Base-by-base conservation (phyloP, 257 asterid genomes). In the Jasminum sambac region DNA sequence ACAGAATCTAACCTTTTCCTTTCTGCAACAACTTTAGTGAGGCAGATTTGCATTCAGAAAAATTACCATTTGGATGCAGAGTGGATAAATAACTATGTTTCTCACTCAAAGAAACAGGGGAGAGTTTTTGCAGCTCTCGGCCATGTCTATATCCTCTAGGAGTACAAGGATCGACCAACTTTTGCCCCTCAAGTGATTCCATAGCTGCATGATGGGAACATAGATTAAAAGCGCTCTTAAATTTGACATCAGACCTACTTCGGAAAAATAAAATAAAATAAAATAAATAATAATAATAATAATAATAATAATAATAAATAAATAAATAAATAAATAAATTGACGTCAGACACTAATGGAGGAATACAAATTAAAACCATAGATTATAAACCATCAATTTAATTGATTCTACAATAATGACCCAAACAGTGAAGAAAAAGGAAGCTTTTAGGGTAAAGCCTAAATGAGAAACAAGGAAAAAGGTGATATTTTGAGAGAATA, bases 31-130 rank as follows among this genome's bases (percentile, higher is more conserved):
- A 74, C 82, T 68, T 84, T 72, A 91, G 73, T 8, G 99, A 87
- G 77, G 97, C 96, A 52, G 87, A 80, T 70, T 97, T 85, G 82
- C 99, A 95, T 73, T 81, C 96, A 0, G 99, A 78, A 86, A 95
- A 95, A 86, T 95, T 95, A 76, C 98, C 99, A 63, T 72, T 78
- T 17, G 99, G 97, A 66, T 79, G 83, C 74, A 95, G 74, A 60
- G 85, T 63, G 8, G 94, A 82, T 57, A 72, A 24, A 73, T 82
- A 85, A 73, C 67, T 78, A 42, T 61, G 62, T 74, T 85, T 84
- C 76, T 81, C 96, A n/a, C 68, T 52, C 42, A 82, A 81, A 59
- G 78, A 72, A 58, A 78, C 30, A 58, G 90, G 87, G 37, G 92
- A 78, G 74, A 76, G 74, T 64, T 81, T 84, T 80, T 58, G 44